Base-by-base conservation (phyloP, 169 alveolate genomes). In the Plasmodium inui region DNA sequence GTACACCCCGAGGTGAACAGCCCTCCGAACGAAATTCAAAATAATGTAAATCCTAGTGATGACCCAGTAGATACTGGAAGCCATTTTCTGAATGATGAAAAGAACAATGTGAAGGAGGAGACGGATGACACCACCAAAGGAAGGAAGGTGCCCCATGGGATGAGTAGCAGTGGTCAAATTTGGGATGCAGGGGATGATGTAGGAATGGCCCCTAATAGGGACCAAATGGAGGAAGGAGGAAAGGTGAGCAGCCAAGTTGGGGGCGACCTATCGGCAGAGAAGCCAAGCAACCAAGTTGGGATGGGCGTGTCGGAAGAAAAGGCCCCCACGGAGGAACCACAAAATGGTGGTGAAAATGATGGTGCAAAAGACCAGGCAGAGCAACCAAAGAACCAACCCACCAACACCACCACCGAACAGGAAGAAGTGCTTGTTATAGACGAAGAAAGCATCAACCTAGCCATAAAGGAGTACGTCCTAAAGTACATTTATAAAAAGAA, bases 401-500 rank as follows among this genome's bases (percentile, higher is more conserved):
- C 4, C 22, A 70, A 46, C 71, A 84, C 53, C 19, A 70, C 44
- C 39, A 70, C 44, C 12, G 81, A 34, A 10, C 22, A 9, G 28
- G 78, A 90, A 8, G 92, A 79, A n/a, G 6, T 67, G 50, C 44
- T 90, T 8, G 57, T 90, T 34, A 90, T 90, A 46, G 91, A 81
- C 50, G 94, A 90, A 70, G 91, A 80, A 70, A 90, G 91, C 55
- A 73, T 90, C 17, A 81, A 80, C 34, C 86, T 41, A 26, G 90
- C 94, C 50, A 90, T 90, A 80, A 90, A 74, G 73, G 94, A 90
- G 73, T 90, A 90, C 83, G 74, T 82, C 12, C 46, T 90, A 14
- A 79, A 90, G 82, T 44, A 55, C 30, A 90, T 90, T 41, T 90
- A 90, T 28, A 90, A 82, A 90, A 90, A 81, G 39, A 90, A 90